phyloP scores from a whole-genome alignment of 169 alveolate species.

The Babesia gibsoni region DNA sequence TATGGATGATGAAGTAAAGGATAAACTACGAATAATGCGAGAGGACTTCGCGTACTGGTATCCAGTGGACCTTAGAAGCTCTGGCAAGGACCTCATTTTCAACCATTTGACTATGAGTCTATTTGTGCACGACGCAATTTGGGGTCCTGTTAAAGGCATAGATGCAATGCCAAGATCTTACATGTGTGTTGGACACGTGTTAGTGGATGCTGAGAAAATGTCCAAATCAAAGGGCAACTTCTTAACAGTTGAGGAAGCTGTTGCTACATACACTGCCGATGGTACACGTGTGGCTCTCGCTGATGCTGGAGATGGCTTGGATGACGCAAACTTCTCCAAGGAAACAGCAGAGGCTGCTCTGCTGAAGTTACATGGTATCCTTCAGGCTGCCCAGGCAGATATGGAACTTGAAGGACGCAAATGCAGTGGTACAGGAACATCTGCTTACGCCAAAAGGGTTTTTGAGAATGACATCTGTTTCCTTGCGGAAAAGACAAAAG shows the following conservation, averaged over 20 bases:
- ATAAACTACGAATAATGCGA: constrained; percentile 79
- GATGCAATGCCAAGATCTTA: constrained; percentile 88
- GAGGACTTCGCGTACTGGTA: constrained; percentile 94
- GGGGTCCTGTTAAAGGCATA: constrained; percentile 77
- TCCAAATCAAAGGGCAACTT: constrained; percentile 96
- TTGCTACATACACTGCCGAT: constrained; percentile 92
- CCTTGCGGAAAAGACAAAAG: constrained; percentile 74
- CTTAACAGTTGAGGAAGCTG: constrained; percentile 90
- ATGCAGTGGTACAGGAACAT: constrained; percentile 47
- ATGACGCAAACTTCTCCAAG: constrained; percentile 92
- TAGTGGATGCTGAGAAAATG: constrained; percentile 96
- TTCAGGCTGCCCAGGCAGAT: constrained; percentile 69
- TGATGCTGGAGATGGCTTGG: constrained; percentile 97
- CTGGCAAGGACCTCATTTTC: constrained; percentile 97
- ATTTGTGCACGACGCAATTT: constrained; percentile 98
- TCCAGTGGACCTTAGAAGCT: constrained; percentile 84
- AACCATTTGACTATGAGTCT: constrained; percentile 98
- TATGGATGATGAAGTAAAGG: constrained; percentile 66
- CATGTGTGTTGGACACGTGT: constrained; percentile 96
- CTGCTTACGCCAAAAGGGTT: constrained; percentile 67
- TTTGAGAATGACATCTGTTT: constrained; percentile 81
- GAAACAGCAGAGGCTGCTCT: constrained; percentile 83
- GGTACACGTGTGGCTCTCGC: constrained; percentile 97
- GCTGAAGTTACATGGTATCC: constrained; percentile 73
- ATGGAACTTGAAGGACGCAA: constrained; percentile 37